A percentile compares a stretch with the other conserved stretches of the same genome.
phyloP scores from a whole-genome alignment of 495 filamentous ascomycete species.

The Astrothelium subdiscretum region DNA sequence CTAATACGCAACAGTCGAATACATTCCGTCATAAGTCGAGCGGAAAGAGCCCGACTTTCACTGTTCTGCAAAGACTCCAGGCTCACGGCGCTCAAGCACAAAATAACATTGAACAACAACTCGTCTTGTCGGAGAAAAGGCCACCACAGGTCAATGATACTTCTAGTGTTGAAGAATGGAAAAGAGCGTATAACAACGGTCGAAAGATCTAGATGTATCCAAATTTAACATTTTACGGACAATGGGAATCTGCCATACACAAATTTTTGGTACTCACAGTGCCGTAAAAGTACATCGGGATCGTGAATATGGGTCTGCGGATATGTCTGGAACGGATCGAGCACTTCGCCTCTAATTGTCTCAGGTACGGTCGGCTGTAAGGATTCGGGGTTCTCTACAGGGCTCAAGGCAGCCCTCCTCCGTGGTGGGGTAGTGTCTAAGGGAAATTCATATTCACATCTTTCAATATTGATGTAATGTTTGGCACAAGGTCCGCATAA shows the following conservation, averaged over 20 bases:
- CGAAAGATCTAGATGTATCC: conserved; percentile 2
- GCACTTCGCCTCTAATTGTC: not conserved
- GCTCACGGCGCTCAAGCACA: conserved; percentile 8
- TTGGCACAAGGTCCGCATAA: not conserved
- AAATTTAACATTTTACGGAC: not conserved
- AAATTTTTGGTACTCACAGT: not conserved
- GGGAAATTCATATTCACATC: not conserved
- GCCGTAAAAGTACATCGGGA: conserved; percentile 2
- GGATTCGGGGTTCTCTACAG: not conserved
- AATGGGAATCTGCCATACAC: not conserved
- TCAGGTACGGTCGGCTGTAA: not conserved
- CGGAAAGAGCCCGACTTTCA: conserved; percentile 1
- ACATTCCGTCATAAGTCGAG: conserved; percentile 8
- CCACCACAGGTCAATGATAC: conserved; percentile 14
- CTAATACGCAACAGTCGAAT: conserved; percentile 6
- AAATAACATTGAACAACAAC: conserved; percentile 13
- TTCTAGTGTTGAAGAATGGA: conserved; percentile 11
- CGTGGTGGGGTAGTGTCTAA: not conserved
- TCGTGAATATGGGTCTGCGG: not conserved
- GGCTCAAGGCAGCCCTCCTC: not conserved
- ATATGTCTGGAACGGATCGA: conserved; percentile 12
- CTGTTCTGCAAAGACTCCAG: conserved; percentile 1
- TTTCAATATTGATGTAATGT: not conserved
- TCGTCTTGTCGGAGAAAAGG: conserved; percentile 13
- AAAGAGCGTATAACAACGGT: conserved; percentile 11